phyloP scores from a whole-genome alignment of 2,329 filamentous ascomycete species.

The Hirsutella minnesotensis region DNA sequence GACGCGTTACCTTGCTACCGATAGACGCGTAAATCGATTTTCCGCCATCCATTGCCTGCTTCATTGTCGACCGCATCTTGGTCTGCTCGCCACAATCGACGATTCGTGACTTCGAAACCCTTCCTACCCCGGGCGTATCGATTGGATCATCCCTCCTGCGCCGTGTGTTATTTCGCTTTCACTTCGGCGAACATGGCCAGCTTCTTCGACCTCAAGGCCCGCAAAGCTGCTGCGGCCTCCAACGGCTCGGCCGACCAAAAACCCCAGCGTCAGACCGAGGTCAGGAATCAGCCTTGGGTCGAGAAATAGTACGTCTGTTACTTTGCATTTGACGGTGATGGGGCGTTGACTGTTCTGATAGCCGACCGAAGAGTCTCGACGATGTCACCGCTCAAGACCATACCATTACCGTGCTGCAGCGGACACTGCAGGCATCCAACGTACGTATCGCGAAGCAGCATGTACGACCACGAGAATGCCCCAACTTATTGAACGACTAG shows the following conservation, averaged over 20 bases:
- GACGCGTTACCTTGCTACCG: too few relatives aligned
- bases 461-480: not conserved
- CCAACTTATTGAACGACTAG: slow-evolving; percentile 13
- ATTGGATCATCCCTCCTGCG: too few relatives aligned
- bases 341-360: slow-evolving; percentile 28
- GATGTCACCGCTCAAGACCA: slow-evolving; percentile 98
- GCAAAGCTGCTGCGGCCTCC: slow-evolving; percentile 62
- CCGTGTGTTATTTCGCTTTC: too few relatives aligned
- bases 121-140: too few relatives aligned
- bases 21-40: slow-evolving; percentile 19
- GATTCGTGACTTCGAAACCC: too few relatives aligned
- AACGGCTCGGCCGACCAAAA: slow-evolving; percentile 54
- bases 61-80: too few relatives aligned
- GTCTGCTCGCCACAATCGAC: too few relatives aligned
- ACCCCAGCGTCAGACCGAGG: slow-evolving; percentile 45
- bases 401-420: slow-evolving; percentile 82
- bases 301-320: slow-evolving; percentile 78
- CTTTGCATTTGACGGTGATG: not conserved
- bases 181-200: slow-evolving; percentile 50
- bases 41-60: not conserved
- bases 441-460: slow-evolving; percentile 28
- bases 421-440: slow-evolving; percentile 90
- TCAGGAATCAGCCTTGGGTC: slow-evolving; percentile 79
- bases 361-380: slow-evolving; percentile 82
- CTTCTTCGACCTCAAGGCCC: slow-evolving; percentile 93